Evolutionary conservation across 78 protist genomes (phyloP).

Genomic region (Dictyostelium discoideum): DNA sequence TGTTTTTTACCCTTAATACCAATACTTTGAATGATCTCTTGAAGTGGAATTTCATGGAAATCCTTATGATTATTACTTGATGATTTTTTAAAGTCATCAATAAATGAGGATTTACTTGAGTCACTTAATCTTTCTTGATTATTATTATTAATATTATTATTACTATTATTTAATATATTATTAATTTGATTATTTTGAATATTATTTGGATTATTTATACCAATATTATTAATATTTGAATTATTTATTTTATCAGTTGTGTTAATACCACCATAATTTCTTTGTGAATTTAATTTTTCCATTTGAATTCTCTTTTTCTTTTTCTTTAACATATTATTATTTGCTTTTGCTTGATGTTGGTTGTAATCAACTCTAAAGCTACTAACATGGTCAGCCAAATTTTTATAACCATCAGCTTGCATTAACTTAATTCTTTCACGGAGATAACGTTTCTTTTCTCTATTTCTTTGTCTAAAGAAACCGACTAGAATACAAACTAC

Average conservation of each 20-base stretch:
- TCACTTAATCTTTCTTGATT: slow-evolving; percentile 12
- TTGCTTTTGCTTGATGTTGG: not conserved
- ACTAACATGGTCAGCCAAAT: slow-evolving; percentile 41
- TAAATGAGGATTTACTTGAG: not conserved
- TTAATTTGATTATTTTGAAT: not conserved
- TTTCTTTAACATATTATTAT: not conserved
- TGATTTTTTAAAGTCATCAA: slow-evolving; percentile 19
- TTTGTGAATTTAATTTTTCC: not conserved
- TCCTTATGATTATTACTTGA: slow-evolving; percentile 25
- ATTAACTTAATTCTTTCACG: slow-evolving; percentile 56
- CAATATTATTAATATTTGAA: not conserved
- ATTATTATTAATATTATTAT: not conserved
- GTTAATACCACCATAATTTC: not conserved
- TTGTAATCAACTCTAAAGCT: not conserved
- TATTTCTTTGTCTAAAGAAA: slow-evolving; percentile 66
- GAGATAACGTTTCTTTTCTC: slow-evolving; percentile 53
- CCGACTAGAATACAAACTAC: slow-evolving; percentile 24
- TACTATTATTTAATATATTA: not conserved
- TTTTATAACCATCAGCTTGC: slow-evolving; percentile 48
- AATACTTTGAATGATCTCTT: slow-evolving; percentile 31
- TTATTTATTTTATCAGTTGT: not conserved
- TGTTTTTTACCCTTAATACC: slow-evolving; percentile 13
- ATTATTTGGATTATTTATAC: not conserved
- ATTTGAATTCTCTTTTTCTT: slow-evolving; percentile 16
- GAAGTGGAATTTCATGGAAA: slow-evolving; percentile 59